These are phyloP conservation scores for Eutrema heterophyllum DNA, from an alignment of 345 rosid genomes.

Conservation along the genomic window DNA sequence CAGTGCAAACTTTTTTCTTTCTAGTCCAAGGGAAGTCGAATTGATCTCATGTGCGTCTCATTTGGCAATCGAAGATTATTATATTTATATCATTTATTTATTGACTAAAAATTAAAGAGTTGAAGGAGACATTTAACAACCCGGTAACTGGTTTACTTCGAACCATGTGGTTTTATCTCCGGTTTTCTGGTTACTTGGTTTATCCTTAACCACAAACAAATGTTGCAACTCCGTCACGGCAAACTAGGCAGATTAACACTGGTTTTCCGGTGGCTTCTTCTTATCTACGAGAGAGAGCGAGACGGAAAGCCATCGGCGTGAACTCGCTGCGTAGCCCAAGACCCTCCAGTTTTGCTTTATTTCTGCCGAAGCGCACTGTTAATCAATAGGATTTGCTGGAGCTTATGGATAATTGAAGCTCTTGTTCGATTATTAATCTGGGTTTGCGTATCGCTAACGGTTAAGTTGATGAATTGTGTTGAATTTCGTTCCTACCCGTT, in stretches of 20 bases:
- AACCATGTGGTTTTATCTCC: not conserved
- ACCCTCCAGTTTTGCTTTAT: not conserved
- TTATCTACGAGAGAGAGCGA: not conserved
- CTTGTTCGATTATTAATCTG: not conserved
- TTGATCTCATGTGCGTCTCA: not conserved
- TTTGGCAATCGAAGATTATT: not conserved
- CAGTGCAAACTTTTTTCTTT: not conserved
- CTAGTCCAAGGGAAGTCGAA: not conserved
- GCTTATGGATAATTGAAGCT: not conserved
- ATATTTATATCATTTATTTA: no score
- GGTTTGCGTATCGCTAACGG: not conserved
- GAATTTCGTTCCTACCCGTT: not conserved
- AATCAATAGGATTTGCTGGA: not conserved
- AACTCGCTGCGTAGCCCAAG: not conserved
- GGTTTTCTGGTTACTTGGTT: not conserved
- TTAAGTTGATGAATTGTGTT: not conserved
- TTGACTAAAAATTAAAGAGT: no score
- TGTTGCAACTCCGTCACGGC: slow-evolving; percentile 1
- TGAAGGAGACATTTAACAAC: not conserved
- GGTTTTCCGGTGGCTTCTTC: not conserved
- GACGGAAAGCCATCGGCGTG: not conserved
- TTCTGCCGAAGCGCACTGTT: not conserved
- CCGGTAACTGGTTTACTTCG: not conserved
- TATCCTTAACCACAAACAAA: not conserved
- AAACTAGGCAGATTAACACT: not conserved